A percentile compares a stretch with the other conserved stretches of the same genome.
phyloP scores from a whole-genome alignment of 2,329 filamentous ascomycete genomes.

The Diaporthe aspalathi region DNA sequence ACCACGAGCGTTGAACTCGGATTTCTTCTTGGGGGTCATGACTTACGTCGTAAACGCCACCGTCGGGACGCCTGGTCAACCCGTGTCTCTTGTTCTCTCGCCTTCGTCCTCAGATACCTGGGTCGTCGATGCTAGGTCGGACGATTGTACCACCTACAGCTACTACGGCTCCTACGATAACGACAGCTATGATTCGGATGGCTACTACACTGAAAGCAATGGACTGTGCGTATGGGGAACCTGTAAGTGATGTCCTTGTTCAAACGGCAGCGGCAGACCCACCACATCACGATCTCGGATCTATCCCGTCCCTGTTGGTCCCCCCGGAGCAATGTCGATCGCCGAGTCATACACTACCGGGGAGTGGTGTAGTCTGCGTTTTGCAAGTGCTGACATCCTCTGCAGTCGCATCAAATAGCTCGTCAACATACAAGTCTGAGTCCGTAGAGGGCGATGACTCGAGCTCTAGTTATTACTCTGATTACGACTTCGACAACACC shows the following conservation, averaged over 20 bases:
- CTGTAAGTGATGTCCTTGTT: conserved; percentile 27
- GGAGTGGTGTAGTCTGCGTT: neutral
- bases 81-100: conserved; percentile 45
- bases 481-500: conserved; percentile 33
- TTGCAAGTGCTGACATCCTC: conserved; percentile 30
- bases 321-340: conserved; percentile 7
- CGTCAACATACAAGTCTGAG: conserved; percentile 42
- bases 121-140: conserved; percentile 43
- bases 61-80: conserved; percentile 47
- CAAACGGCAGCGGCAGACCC: neutral
- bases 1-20: conserved; percentile 4
- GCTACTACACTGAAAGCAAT: neutral
- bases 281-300: neutral
- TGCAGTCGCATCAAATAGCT: conserved; percentile 39
- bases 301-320: neutral
- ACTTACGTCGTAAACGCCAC: conserved; percentile 44
- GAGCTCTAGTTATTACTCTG: conserved; percentile 26
- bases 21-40: conserved; percentile 39
- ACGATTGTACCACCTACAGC: conserved; percentile 34
- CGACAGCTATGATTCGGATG: conserved; percentile 2
- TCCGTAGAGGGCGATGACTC: conserved; percentile 4
- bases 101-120: conserved; percentile 45
- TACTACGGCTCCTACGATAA: conserved; percentile 18
- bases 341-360: neutral
- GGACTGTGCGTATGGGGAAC: conserved; percentile 44